phyloP scores from a whole-genome alignment of 768 basidiomycete genomes.

The Auricularia heimuer region DNA sequence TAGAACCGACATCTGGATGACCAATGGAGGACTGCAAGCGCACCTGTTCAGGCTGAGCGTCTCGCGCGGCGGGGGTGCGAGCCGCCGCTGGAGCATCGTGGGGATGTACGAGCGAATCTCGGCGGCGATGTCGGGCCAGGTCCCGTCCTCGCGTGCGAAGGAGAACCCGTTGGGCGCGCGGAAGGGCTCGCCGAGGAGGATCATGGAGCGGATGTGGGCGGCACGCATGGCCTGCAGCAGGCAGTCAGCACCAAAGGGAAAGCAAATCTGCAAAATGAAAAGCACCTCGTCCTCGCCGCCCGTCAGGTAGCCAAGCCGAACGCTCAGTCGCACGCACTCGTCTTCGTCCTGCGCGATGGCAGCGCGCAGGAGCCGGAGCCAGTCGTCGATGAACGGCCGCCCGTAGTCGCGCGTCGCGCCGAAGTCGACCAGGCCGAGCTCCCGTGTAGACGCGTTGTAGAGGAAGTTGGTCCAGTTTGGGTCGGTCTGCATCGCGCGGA shows the following conservation, averaged over 20 bases:
- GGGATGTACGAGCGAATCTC: slow-evolving; percentile 77
- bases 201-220: slow-evolving; percentile 77
- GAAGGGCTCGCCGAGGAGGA: slow-evolving; percentile 82
- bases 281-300: slow-evolving; percentile 75
- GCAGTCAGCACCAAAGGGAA: background rate
- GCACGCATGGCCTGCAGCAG: slow-evolving; percentile 67
- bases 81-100: slow-evolving; percentile 75
- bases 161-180: slow-evolving; percentile 57
- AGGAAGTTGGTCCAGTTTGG: slow-evolving; percentile 99
- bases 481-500: slow-evolving; percentile 94
- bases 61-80: slow-evolving; percentile 89
- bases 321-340: slow-evolving; percentile 61
- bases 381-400: slow-evolving; percentile 77
- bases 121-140: slow-evolving; percentile 65
- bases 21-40: slow-evolving; percentile 12
- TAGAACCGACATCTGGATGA: background rate
- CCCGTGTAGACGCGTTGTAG: slow-evolving; percentile 56
- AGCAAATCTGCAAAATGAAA: background rate
- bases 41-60: slow-evolving; percentile 91
- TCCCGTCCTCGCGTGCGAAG: slow-evolving; percentile 45
- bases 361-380: slow-evolving; percentile 75
- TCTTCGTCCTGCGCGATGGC: slow-evolving; percentile 60
- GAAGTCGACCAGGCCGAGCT: slow-evolving; percentile 90
- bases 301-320: slow-evolving; percentile 81
- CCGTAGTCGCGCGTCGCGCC: slow-evolving; percentile 87